phyloP scores from a whole-genome alignment of 2,329 filamentous ascomycete genomes.

The Talaromyces funiculosus region DNA sequence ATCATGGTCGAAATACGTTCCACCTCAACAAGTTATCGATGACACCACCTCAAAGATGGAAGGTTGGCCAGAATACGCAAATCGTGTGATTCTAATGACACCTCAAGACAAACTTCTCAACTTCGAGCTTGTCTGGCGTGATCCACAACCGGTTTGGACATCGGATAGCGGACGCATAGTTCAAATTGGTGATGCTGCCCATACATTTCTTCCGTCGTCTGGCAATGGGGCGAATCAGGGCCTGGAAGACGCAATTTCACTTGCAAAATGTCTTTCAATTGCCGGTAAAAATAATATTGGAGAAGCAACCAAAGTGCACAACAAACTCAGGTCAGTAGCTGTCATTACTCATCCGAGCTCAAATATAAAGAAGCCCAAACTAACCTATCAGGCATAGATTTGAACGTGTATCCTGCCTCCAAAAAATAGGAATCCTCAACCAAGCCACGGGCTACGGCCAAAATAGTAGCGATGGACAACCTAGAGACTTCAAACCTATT shows the following conservation, averaged over 20 bases:
- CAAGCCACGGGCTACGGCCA: slow-evolving; percentile 12
- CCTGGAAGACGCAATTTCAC: slow-evolving; percentile 10
- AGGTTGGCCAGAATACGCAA: slow-evolving; percentile 15
- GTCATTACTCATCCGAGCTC: too few species aligned
- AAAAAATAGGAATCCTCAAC: slow-evolving; percentile 10
- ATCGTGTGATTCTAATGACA: slow-evolving; percentile 13
- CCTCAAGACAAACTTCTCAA: slow-evolving; percentile 12
- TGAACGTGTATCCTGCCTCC: slow-evolving; percentile 11
- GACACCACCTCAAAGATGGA: slow-evolving; percentile 14
- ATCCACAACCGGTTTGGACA: slow-evolving; percentile 10
- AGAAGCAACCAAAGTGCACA: slow-evolving; percentile 11
- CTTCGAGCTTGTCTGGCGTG: slow-evolving; percentile 13
- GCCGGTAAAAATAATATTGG: slow-evolving; percentile 2
- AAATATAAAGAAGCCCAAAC: neutral
- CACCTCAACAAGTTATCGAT: slow-evolving; percentile 14
- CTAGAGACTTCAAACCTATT: neutral
- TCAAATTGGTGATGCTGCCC: slow-evolving; percentile 10
- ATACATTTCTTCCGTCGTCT: slow-evolving; percentile 9
- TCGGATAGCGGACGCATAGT: slow-evolving; percentile 18
- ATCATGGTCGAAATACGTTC: slow-evolving; percentile 16
- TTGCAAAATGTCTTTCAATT: slow-evolving; percentile 9
- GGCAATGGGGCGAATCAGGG: slow-evolving; percentile 11
- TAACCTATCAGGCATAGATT: neutral
- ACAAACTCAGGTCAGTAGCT: slow-evolving; percentile 2
- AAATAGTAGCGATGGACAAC: neutral